phyloP scores from a whole-genome alignment of 768 basidiomycete genomes.

The Leccinellum albellum region DNA sequence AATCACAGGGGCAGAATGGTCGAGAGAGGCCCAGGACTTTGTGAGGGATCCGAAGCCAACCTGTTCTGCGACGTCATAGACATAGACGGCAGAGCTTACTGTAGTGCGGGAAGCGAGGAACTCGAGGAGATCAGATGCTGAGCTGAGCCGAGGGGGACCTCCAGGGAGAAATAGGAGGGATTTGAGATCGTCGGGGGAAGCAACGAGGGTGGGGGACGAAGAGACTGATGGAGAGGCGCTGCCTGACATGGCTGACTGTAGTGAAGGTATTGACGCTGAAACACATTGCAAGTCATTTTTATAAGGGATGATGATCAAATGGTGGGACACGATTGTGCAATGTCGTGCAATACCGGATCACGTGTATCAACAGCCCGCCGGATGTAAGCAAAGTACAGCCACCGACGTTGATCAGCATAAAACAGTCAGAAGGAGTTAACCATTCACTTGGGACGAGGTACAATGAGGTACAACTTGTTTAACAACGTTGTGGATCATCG shows the following conservation, averaged over 20 bases:
- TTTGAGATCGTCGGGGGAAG: slow-evolving; percentile 31
- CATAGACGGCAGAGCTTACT: slow-evolving; percentile 64
- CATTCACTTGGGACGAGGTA: neutral
- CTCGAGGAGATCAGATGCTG: slow-evolving; percentile 67
- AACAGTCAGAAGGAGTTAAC: neutral
- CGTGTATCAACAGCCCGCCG: slow-evolving; percentile 22
- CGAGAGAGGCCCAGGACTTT: slow-evolving; percentile 53
- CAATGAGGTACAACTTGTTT: neutral
- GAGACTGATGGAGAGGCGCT: neutral
- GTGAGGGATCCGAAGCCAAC: slow-evolving; percentile 76
- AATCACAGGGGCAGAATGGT: slow-evolving; percentile 51
- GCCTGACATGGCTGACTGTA: slow-evolving; percentile 1
- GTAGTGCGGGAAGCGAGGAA: slow-evolving; percentile 54
- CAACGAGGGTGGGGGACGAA: slow-evolving; percentile 35
- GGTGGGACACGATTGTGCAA: slow-evolving; percentile 31
- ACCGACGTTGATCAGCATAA: neutral
- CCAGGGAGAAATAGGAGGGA: slow-evolving; percentile 4
- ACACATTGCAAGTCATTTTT: neutral
- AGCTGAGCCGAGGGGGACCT: slow-evolving; percentile 14
- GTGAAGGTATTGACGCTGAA: neutral
- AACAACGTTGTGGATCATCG: too few species aligned
- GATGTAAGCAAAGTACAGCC: neutral
- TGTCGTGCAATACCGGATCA: slow-evolving; percentile 29
- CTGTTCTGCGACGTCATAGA: slow-evolving; percentile 82
- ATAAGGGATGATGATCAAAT: neutral